phyloP scores from a whole-genome alignment of 441 rosid species.

The Adansonia grandidieri region DNA sequence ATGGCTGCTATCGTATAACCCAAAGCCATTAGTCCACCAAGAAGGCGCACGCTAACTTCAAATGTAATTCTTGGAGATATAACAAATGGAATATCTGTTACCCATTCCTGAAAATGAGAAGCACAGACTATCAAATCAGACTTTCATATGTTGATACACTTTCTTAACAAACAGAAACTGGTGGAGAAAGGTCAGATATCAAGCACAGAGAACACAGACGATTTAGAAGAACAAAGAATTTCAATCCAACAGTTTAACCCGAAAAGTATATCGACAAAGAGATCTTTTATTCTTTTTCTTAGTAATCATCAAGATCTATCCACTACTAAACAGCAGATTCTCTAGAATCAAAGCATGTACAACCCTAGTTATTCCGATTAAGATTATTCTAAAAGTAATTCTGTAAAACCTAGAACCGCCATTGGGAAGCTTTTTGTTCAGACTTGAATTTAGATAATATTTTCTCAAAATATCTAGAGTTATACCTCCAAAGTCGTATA shows the following conservation, averaged over 20 bases:
- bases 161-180: background rate
- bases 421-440: background rate
- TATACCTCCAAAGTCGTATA: background rate
- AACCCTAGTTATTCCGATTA: background rate
- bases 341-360: background rate
- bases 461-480: constrained; percentile 4
- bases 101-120: constrained; percentile 78
- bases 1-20: constrained; percentile 96
- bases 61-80: constrained; percentile 99
- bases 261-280: background rate
- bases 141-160: constrained; percentile 1
- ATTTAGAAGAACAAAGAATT: background rate
- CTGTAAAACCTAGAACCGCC: background rate
- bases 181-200: background rate
- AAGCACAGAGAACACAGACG: background rate
- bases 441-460: background rate
- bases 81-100: constrained; percentile 90
- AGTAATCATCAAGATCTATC: constrained; percentile 9
- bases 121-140: constrained; percentile 22
- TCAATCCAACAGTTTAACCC: constrained; percentile 11
- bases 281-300: background rate
- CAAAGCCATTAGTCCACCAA: constrained; percentile 97
- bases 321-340: background rate
- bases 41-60: constrained; percentile 97
- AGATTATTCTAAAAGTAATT: background rate